phyloP scores from a whole-genome alignment of 179 eudicot species.

The Beta corolliflora region DNA sequence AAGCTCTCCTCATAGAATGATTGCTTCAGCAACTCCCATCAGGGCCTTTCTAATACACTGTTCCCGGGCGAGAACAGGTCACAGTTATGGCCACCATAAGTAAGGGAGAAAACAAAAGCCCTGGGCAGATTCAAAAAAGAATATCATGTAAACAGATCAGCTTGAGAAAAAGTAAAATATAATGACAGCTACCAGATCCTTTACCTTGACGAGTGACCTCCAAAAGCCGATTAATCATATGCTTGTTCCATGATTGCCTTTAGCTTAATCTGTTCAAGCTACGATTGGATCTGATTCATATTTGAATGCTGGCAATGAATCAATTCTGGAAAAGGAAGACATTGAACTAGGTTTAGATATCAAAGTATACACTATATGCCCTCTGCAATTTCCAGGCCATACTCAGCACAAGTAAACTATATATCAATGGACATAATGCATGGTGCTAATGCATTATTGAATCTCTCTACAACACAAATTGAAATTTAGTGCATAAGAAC shows the following conservation, averaged over 20 bases:
- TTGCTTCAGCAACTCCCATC: not conserved
- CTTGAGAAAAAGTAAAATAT: not conserved
- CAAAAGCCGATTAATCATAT: not conserved
- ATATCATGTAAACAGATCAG: not conserved
- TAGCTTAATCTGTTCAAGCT: slow-evolving; percentile 12
- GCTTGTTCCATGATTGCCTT: slow-evolving; percentile 7
- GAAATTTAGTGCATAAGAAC: not conserved
- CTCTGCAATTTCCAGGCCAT: not conserved
- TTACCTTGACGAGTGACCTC: not conserved
- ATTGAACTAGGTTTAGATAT: not conserved
- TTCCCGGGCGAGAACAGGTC: not conserved
- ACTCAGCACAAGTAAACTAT: not conserved
- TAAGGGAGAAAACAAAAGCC: not conserved
- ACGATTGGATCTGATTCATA: slow-evolving; percentile 37
- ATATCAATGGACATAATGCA: not conserved
- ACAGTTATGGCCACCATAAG: not conserved
- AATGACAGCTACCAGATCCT: not conserved
- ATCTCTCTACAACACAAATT: not conserved
- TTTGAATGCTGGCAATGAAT: slow-evolving; percentile 30
- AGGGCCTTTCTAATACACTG: not conserved
- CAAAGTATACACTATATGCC: not conserved
- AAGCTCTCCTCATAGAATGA: not conserved
- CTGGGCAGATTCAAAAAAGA: not conserved
- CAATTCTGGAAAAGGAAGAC: slow-evolving; percentile 20
- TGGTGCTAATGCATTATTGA: not conserved